Evolutionary conservation across 257 asterid species (phyloP).

Genomic region (Solanum bulbocastanum): DNA sequence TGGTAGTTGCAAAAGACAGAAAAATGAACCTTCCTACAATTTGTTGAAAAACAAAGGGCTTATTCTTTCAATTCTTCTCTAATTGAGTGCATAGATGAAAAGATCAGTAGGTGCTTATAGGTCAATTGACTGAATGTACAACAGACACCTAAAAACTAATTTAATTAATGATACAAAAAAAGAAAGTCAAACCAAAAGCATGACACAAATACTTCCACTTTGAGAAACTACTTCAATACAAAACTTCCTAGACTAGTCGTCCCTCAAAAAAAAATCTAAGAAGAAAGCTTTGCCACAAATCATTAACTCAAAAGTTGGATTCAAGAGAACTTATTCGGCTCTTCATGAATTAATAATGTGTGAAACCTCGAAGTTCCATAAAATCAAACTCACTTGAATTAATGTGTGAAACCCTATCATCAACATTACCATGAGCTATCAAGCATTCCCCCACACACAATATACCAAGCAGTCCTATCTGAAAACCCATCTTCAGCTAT

Average conservation of each 20-base stretch:
- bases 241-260: not conserved
- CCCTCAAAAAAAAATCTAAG: not conserved
- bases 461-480: not conserved
- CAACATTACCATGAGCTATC: not conserved
- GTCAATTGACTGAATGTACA: not conserved
- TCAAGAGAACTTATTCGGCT: not conserved
- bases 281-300: not conserved
- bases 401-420: not conserved
- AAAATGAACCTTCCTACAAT: not conserved
- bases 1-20: not conserved
- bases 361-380: not conserved
- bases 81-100: not conserved
- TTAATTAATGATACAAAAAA: not conserved
- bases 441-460: not conserved
- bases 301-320: not conserved
- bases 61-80: not conserved
- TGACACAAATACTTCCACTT: not conserved
- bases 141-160: not conserved
- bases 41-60: not conserved
- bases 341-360: not conserved
- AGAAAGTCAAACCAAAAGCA: not conserved
- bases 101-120: not conserved
- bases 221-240: not conserved
- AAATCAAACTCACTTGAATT: not conserved
- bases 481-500: not conserved